Evolutionary conservation across 805 yeast species (phyloP), one percentile per base, ranked within the genome.

Genomic region (Kuraishia hungarica): DNA sequence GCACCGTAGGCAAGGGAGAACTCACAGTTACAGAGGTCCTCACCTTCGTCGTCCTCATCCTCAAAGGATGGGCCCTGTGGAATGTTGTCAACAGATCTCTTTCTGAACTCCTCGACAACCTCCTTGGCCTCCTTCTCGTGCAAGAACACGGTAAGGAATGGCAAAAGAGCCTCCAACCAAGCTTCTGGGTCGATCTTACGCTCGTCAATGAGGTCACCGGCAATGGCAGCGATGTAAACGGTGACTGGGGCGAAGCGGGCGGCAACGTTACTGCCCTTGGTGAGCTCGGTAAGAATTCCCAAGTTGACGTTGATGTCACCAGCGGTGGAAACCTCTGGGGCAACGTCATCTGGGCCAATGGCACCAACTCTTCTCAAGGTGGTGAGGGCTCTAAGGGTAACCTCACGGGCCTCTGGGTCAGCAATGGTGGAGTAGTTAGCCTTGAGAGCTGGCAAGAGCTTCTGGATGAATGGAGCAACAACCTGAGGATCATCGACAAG

Each of bases 1-100:
- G 99, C 99, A 93, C 99, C 99, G 79, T 94, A 94, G 77, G 99
- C 99, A 72, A 94, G 84, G 59, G 99, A 94, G 92, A 94, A 94
- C 86, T 94, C 99, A 88, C 98, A 93, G 96, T 94, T 94, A 87
- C 99, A 94, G 73, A 94, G 84, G 75, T 94, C 98, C 83, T 94
- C 98, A 81, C 98, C 99, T 74, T 94, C 98, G 73, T 91, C 97
- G 71, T 92, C 97, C 79, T 93, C 98, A 68, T 81, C 84, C 64
- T 76, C 83, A 78, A 91, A 91, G 71, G 84, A 77, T 72, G 97
- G 96, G 70, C 96, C 94, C 69, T 83, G 87, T 72, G 99, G 99
- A 69, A 94, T 93, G 92, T 94, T 94, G 81, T 91, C 97, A 72
- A 94, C 87, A 65, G 98, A 93, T 80, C 86, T 80, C 84, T 86